These are phyloP conservation scores for Circinella minor DNA, from an alignment of 371 early-diverging fungal species.

Conservation along the genomic window DNA sequence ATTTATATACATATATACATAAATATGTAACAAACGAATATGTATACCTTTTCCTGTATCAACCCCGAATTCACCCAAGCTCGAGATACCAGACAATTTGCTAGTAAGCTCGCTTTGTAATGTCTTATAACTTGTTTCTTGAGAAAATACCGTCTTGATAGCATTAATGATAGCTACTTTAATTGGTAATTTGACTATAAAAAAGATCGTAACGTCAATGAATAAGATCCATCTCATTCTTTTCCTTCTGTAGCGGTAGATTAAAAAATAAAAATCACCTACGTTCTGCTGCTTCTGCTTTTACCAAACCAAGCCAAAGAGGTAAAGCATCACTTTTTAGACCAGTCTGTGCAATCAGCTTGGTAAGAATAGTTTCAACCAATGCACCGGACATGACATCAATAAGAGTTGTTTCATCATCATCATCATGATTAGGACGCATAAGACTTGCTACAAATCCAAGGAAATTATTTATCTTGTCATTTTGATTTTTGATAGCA, in stretches of 20 bases:
- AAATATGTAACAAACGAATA: not conserved
- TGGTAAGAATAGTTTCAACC: conserved; percentile 13
- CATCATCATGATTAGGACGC: not conserved
- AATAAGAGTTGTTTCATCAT: not conserved
- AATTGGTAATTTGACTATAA: conserved; percentile 29
- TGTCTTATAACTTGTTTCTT: conserved; percentile 24
- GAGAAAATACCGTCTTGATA: conserved; percentile 30
- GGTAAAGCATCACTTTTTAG: conserved; percentile 25
- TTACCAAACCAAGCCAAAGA: conserved; percentile 34
- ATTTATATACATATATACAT: too few species aligned
- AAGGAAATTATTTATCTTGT: not conserved
- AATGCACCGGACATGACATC: not conserved
- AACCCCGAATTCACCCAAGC: conserved; percentile 30
- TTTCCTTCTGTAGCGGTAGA: not conserved
- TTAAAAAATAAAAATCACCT: conserved; percentile 9
- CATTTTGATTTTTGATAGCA: not conserved
- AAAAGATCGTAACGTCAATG: not conserved
- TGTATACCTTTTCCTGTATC: conserved; percentile 23
- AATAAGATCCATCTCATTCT: too few species aligned
- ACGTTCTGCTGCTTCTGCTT: conserved; percentile 32
- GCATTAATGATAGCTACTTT: conserved; percentile 39
- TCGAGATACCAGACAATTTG: conserved; percentile 35
- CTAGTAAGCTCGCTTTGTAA: conserved; percentile 50
- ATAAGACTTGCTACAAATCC: not conserved
- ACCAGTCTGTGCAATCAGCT: conserved; percentile 15